Evolutionary conservation across 1,139 yeast genomes (phyloP), one percentile per base, ranked within the genome.

Genomic region (Zygoascus sp.): DNA sequence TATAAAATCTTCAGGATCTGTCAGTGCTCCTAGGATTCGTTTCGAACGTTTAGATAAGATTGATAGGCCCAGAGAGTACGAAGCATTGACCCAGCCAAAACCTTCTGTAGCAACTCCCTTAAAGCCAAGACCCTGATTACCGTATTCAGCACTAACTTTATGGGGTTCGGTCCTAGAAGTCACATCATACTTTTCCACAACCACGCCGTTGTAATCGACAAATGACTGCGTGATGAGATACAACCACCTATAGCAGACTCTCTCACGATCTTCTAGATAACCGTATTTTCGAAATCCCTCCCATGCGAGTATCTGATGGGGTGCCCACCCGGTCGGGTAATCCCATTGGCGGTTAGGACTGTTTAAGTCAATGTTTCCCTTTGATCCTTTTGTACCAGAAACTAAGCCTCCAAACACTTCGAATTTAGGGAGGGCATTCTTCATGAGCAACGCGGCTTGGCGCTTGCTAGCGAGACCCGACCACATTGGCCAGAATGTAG

Each of bases 271-370:
- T 2, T 76, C 80, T 3, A 66, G 69, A 60, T 74, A 87, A 0
- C 94, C 95, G 62, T 92, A 92, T 48, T 82, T 78, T 28, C 65
- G 62, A 35, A 92, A 72, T 0, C 97, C 98, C 39, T 77, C 77
- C 98, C 98, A 92, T 0, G 96, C 94, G 47, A 92, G 68, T 17
- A 92, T 87, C 65, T 92, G 98, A 64, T 94, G 98, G 2, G 98
- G 98, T 0, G 98, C 97, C 98, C 98, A 92, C 4, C 97, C 98
- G 61, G 73, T 88, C 5, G 98, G 98, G 63, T 83, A 92, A 65
- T 92, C 98, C 98, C 98, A 92, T 69, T 92, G 98, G 65, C 97
- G 77, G 28, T 86, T 80, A 20, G 96, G 96, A 57, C 90, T 73
- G 45, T 77, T 72, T 25, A 86, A 65, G 1, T 84, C 80, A 25